Conservation (phyloP, 768 basidiomycete species). For the Boletales sp. region DNA sequence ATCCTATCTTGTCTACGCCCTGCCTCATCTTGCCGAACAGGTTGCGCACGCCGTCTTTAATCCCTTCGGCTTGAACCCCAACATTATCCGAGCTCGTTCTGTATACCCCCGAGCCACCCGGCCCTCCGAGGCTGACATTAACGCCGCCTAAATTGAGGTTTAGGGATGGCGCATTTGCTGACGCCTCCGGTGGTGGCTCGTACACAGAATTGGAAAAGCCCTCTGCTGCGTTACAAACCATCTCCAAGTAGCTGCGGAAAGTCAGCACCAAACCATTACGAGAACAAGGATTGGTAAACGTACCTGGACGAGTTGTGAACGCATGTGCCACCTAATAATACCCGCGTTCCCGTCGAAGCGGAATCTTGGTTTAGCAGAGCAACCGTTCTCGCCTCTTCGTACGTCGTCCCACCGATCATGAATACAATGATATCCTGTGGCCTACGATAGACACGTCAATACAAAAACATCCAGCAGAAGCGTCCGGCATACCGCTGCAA, state of each 20-base stretch:
- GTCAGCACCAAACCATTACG: background rate
- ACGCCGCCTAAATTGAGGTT: constrained; percentile 92
- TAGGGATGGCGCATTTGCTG: constrained; percentile 69
- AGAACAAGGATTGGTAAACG: background rate
- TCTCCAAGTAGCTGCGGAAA: constrained; percentile 72
- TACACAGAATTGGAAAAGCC: constrained; percentile 64
- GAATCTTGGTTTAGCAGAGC: constrained; percentile 85
- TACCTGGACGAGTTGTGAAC: constrained; percentile 94
- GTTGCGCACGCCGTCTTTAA: constrained; percentile 84
- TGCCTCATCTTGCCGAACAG: constrained; percentile 88
- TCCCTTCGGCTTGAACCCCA: constrained; percentile 79
- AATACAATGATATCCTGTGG: constrained; percentile 97
- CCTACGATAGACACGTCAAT: constrained; percentile 37
- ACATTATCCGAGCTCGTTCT: constrained; percentile 72
- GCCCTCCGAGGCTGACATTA: constrained; percentile 90
- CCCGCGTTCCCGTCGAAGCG: constrained; percentile 57
- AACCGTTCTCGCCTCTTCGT: constrained; percentile 88
- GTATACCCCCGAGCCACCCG: constrained; percentile 80
- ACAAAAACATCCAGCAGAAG: background rate
- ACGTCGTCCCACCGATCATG: constrained; percentile 94
- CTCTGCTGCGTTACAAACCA: constrained; percentile 72
- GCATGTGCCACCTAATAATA: constrained; percentile 91
- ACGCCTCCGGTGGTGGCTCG: constrained; percentile 73
- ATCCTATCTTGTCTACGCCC: constrained; percentile 64
- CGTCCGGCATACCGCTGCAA: constrained; percentile 56